Percentiles rank a stretch among this genome's conserved stretches.
Evolutionary conservation across 139 green algal genomes (phyloP).

Genomic region (Micractinium sp.): DNA sequence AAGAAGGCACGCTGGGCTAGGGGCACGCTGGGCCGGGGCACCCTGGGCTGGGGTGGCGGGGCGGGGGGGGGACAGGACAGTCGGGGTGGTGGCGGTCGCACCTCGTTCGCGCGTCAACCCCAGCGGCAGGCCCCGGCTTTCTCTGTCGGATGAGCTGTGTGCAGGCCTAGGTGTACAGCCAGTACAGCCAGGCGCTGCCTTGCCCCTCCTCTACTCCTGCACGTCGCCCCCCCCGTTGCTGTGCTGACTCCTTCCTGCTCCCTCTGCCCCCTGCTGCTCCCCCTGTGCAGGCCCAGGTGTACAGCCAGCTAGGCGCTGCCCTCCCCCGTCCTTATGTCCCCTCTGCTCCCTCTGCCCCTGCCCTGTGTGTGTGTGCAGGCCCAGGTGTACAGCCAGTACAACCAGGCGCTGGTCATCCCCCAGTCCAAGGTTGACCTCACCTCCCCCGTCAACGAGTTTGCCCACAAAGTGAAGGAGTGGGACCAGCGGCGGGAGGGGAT

Average conservation of each 20-base stretch:
- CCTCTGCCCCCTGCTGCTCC: neutral
- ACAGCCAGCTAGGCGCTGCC: conserved; percentile 34
- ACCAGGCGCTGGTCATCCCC: conserved; percentile 43
- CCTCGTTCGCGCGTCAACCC: too few species aligned
- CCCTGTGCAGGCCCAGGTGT: conserved; percentile 20
- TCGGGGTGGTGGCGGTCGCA: too few species aligned
- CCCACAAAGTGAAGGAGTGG: conserved; percentile 47
- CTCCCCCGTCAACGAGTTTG: conserved; percentile 76
- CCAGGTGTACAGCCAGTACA: conserved; percentile 37
- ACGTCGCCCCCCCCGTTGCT: neutral
- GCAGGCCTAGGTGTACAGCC: conserved; percentile 20
- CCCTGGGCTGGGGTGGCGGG: neutral
- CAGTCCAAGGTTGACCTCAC: conserved; percentile 72
- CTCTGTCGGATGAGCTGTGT: too few species aligned
- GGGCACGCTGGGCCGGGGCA: neutral
- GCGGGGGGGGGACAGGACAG: neutral
- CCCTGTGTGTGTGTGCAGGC: neutral
- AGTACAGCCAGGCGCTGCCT: conserved; percentile 23
- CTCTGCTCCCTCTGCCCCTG: neutral
- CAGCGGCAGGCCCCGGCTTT: too few species aligned
- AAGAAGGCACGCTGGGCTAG: conserved; percentile 45
- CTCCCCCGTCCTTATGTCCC: conserved; percentile 47
- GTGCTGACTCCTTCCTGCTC: neutral
- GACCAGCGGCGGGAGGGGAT: conserved; percentile 60
- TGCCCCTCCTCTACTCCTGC: neutral